Base-by-base conservation (phyloP, 169 alveolate species). In the Plasmodium vinckei region DNA sequence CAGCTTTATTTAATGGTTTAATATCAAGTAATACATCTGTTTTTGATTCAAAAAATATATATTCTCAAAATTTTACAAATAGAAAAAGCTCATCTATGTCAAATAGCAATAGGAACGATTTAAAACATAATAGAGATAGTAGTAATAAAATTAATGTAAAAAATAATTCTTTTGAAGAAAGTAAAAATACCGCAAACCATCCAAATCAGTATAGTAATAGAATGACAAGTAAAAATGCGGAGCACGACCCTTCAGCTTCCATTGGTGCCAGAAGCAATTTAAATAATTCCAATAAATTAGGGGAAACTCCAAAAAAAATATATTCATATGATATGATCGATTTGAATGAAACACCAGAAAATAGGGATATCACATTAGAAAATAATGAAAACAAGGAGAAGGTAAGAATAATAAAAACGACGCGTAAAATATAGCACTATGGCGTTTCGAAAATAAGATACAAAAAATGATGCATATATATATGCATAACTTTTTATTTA, bases 1-100 rank as follows among this genome's bases (percentile, higher is more conserved):
- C 92, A 33, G 92, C 92, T n/a, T 53, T 87, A 39, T 87, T 87
- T 87, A 87, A 73, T 65, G 92, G 92, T 17, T 47, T 87, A 51
- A 21, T 82, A 67, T 67, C 90, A 21, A 82, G 53, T 47, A 67
- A 61, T 67, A 51, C 82, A 54, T 53, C 64, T 47, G 47, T 53
- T 61, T 33, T 17, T 25, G 21, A 82, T 53, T 65, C 88, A 42
- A 82, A 61, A 77, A 77, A 53, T 63, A 47, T 25, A 51, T 77
- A 47, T 59, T 64, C 72, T 77, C 65, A 73, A 17, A 77, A 42
- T 46, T 63, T 47, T 47, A 33, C 88, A 51, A 51, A 39, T 49
- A 77, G 64, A 77, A 77, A 77, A 64, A 64, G 69, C n/a, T 19
- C 49, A 27, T 46, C 79, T 5, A 23, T 61, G 49, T 64, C 65